Evolutionary conservation across 352 stramenopile genomes (phyloP).

Genomic region (Globisporangium acanthophoron): DNA sequence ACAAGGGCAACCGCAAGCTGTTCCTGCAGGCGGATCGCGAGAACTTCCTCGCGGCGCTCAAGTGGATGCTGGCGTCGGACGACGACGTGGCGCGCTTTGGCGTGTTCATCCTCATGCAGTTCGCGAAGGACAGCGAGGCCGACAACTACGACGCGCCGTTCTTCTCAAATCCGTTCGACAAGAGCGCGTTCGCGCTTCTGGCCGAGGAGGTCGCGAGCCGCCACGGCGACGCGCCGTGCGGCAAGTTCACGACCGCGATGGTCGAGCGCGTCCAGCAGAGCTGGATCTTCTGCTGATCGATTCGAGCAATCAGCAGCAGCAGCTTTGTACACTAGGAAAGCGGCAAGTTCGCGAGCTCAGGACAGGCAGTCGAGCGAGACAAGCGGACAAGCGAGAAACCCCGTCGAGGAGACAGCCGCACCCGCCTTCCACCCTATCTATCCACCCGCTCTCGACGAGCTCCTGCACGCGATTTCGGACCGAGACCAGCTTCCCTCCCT

Average conservation of each 20-base stretch:
- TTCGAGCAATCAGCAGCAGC: background rate
- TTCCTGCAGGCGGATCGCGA: constrained; percentile 40
- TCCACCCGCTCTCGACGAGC: too few species aligned
- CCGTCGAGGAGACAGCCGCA: too few species aligned
- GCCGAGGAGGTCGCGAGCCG: constrained; percentile 29
- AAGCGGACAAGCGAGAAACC: too few species aligned
- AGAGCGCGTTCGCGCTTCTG: constrained; percentile 49
- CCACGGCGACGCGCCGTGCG: constrained; percentile 21
- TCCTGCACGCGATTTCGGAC: too few species aligned
- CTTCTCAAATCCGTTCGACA: constrained; percentile 54
- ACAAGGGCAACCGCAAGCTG: constrained; percentile 62
- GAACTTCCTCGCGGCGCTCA: constrained; percentile 40
- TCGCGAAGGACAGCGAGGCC: constrained; percentile 31
- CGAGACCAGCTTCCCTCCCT: too few species aligned
- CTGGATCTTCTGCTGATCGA: constrained; percentile 39
- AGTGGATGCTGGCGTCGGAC: constrained; percentile 60
- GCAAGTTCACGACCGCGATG: constrained; percentile 48
- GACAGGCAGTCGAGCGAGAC: too few species aligned
- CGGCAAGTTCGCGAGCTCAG: too few species aligned
- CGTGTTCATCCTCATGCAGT: constrained; percentile 63
- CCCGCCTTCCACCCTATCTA: too few species aligned
- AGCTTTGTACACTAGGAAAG: background rate
- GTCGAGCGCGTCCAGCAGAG: constrained; percentile 52
- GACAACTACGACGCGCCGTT: constrained; percentile 20
- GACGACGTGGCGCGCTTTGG: constrained; percentile 56